Evolutionary conservation across 1,139 yeast species (phyloP).

Genomic region (Saccharomycopsis crataegensis): DNA sequence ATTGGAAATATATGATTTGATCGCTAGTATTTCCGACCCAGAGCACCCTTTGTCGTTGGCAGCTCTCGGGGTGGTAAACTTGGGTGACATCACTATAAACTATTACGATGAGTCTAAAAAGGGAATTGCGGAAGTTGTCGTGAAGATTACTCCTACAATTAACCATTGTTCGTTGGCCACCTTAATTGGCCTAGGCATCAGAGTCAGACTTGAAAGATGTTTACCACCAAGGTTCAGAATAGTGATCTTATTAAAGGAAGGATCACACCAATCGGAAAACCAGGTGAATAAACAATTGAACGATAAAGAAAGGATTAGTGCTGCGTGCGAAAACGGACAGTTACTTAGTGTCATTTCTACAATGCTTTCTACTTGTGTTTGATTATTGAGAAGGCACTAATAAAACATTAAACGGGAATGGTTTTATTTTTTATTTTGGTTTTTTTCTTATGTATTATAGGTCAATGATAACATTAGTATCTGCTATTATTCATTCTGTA

Average conservation of each 20-base stretch:
- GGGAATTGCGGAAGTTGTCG: conserved; percentile 66
- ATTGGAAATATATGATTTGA: conserved; percentile 66
- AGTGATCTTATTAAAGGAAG: conserved; percentile 74
- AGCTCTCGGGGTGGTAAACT: conserved; percentile 87
- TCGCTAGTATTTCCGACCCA: conserved; percentile 89
- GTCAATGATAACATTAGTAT: not conserved
- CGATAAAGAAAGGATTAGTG: conserved; percentile 96
- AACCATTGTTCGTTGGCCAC: conserved; percentile 97
- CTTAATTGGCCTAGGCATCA: conserved; percentile 85
- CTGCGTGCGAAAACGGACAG: conserved; percentile 97
- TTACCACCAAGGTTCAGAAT: conserved; percentile 81
- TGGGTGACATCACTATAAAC: conserved; percentile 63
- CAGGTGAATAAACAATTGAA: conserved; percentile 96
- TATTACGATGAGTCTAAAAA: conserved; percentile 27
- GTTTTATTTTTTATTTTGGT: not conserved
- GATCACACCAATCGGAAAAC: conserved; percentile 90
- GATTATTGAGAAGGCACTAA: not conserved
- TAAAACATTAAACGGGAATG: not conserved
- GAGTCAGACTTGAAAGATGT: conserved; percentile 86
- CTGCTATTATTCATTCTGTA: conserved; percentile 34
- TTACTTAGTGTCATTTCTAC: conserved; percentile 78
- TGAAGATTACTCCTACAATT: conserved; percentile 92
- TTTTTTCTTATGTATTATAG: not conserved
- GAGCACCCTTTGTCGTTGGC: conserved; percentile 96
- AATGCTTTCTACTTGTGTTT: conserved; percentile 68